Base-by-base conservation (phyloP, 2,329 filamentous ascomycete species). In the Aspergillus fumigatus region DNA sequence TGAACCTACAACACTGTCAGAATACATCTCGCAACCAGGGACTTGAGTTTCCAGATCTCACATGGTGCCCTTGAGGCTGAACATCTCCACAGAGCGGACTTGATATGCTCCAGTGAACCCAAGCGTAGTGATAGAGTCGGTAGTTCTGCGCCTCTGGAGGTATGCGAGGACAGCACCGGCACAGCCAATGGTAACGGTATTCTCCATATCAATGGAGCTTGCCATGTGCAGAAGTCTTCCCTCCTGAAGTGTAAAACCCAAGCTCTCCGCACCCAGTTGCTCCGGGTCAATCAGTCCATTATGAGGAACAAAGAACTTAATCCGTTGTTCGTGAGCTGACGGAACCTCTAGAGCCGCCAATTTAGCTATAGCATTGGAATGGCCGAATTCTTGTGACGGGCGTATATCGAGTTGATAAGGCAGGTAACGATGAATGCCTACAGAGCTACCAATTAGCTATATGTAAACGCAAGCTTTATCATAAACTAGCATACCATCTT, bases 121-220 rank as follows among this genome's bases (percentile, higher is more conserved):
- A 73, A 58, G 88, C 84, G 27, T 82, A 1, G 85, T 83, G 2
- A 88, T 75, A 65, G 85, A 87, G 38, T 84, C 81, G 2, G 83
- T 80, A 41, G 85, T 82, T 67, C 82, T 82, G 63, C 85, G 82
- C 52, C 90, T 85, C 64, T 90, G 85, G 25, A 97, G 73, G 62
- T 95, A 90, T 4, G 83, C 82, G n/a, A 97, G 75, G 2, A 97
- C 76, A 26, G 92, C 92, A n/a, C 92, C 91, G 26, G 88, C 89
- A 73, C 94, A 97, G 3, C 90, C 89, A 50, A 96, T 79, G 77
- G 91, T 90, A 11, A 89, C 70, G 5, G 74, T 78, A 64, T 88
- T 93, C 2, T 93, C 88, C 53, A 94, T 76, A 66, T 95, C 86
- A 58, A 96, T 81, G 58, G 79, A 83, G 1, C 88, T 83, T 3